Conservation (phyloP, 495 filamentous ascomycete genomes). For the Hyaloscypha variabilis region DNA sequence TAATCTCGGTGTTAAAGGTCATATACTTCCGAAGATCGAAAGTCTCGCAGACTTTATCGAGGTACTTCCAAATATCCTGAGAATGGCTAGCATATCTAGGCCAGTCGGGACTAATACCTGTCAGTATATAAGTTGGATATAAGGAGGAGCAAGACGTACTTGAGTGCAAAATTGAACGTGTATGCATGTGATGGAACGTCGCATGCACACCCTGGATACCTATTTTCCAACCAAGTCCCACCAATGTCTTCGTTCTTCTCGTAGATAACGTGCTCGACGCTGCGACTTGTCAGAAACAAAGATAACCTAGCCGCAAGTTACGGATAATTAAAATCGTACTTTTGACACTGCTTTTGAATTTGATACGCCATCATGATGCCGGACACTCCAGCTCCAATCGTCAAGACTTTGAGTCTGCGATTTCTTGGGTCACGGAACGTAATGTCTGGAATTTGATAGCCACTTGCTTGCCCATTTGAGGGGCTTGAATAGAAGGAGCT, state of each 20-base stretch:
- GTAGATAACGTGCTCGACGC: conserved; percentile 63
- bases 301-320: no score
- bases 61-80: conserved; percentile 42
- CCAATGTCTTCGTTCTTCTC: conserved; percentile 76
- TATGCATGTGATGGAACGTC: conserved; percentile 54
- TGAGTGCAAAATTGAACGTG: conserved; percentile 40
- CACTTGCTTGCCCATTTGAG: neutral
- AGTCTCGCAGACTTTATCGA: conserved; percentile 39
- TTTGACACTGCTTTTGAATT: conserved; percentile 43
- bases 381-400: conserved; percentile 61
- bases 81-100: conserved; percentile 38
- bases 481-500: neutral
- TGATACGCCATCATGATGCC: conserved; percentile 64
- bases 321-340: no score
- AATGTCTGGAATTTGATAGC: conserved; percentile 26
- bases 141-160: conserved; percentile 6
- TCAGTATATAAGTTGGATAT: no score
- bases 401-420: conserved; percentile 41
- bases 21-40: conserved; percentile 53
- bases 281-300: no score
- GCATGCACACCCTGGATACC: conserved; percentile 53
- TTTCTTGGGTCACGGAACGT: conserved; percentile 27
- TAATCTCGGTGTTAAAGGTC: conserved; percentile 34
- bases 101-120: conserved; percentile 36
- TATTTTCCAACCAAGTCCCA: conserved; percentile 63